Percentiles rank a stretch among this genome's conserved stretches.
phyloP scores from a whole-genome alignment of 305 asterid species.

The Rubia peregrina region DNA sequence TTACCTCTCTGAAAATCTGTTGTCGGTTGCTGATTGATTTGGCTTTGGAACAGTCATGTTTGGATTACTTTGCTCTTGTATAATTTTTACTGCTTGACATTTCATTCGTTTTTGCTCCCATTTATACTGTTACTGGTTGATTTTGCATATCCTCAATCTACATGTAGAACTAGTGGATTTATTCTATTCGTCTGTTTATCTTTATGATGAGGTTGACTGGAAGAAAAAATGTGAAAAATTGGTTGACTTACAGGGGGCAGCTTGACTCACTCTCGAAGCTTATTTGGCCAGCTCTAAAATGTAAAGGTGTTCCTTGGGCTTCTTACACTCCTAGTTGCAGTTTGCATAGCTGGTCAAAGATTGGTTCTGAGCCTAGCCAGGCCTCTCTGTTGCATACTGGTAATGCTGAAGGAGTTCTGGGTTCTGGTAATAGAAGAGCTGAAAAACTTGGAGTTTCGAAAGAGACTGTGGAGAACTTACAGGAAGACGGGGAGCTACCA shows the following conservation, averaged over 20 bases:
- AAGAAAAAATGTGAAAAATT: constrained; percentile 24
- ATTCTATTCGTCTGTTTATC: constrained; percentile 6
- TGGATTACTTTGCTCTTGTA: constrained; percentile 4
- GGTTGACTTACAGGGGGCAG: constrained; percentile 78
- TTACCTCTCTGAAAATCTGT: constrained; percentile 1
- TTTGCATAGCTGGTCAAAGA: constrained; percentile 56
- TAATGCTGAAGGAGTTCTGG: constrained; percentile 49
- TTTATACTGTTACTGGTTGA: not conserved
- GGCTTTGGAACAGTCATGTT: not conserved
- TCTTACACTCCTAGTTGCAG: constrained; percentile 64
- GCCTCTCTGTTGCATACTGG: constrained; percentile 26
- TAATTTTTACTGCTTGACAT: constrained; percentile 4
- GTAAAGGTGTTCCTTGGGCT: constrained; percentile 86
- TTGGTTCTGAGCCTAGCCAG: constrained; percentile 32
- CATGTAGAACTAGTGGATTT: constrained; percentile 8
- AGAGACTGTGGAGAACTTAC: constrained; percentile 50
- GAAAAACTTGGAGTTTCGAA: constrained; percentile 38
- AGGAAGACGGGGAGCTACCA: constrained; percentile 98
- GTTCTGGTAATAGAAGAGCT: constrained; percentile 32
- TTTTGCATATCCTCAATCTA: not conserved
- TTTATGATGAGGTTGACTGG: constrained; percentile 15
- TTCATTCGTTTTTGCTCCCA: not conserved
- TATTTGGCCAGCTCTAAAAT: constrained; percentile 67
- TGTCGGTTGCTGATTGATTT: not conserved
- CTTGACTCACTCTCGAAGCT: constrained; percentile 65